phyloP scores from a whole-genome alignment of 768 basidiomycete genomes.

The Favolaschia claudopus region DNA sequence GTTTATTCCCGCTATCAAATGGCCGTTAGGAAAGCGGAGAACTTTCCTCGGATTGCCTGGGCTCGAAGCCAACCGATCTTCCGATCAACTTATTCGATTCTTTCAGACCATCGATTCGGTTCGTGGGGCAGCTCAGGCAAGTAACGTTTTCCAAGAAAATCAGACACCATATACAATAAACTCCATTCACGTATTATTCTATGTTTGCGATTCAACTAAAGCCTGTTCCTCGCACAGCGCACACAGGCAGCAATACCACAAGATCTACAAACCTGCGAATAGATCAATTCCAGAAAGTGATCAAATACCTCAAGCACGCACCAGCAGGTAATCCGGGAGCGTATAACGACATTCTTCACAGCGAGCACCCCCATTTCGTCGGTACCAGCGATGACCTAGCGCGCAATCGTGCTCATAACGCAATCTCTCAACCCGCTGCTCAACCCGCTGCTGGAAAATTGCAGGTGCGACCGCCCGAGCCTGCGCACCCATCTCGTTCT shows the following conservation, averaged over 20 bases:
- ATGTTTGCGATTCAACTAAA: no score
- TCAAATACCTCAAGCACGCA: conserved; percentile 41
- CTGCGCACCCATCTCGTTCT: conserved; percentile 44
- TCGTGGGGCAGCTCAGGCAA: no score
- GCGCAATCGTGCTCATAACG: conserved; percentile 63
- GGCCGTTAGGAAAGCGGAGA: no score
- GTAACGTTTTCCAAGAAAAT: no score
- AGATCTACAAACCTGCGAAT: conserved; percentile 40
- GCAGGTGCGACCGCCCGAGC: conserved; percentile 37
- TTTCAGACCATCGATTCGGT: no score
- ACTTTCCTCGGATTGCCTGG: no score
- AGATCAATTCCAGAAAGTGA: neutral
- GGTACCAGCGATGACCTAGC: conserved; percentile 49
- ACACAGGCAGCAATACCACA: conserved; percentile 48
- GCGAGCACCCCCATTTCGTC: conserved; percentile 47
- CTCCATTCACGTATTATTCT: no score
- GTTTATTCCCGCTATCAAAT: no score
- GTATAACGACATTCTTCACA: conserved; percentile 55
- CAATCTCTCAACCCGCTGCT: conserved; percentile 44
- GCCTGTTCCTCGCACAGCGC: conserved; percentile 48
- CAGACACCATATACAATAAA: no score
- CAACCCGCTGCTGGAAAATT: conserved; percentile 39
- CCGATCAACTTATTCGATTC: no score
- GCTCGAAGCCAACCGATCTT: no score
- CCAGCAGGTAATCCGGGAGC: conserved; percentile 56